Conservation (phyloP, 2,329 filamentous ascomycete species). For the Chaetomiaceae sp. region DNA sequence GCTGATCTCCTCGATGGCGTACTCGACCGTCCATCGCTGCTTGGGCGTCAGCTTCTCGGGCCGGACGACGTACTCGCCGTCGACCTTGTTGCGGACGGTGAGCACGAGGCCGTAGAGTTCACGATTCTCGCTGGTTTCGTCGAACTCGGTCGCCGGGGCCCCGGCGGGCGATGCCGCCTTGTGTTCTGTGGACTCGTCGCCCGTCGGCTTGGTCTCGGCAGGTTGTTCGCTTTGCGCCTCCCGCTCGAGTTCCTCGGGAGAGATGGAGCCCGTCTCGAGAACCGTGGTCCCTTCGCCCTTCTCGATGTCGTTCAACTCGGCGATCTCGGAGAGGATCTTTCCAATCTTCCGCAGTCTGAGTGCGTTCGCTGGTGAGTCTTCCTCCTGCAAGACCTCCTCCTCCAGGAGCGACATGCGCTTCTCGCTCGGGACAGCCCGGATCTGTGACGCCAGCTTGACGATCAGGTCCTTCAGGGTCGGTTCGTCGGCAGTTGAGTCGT, state of each 20-base stretch:
- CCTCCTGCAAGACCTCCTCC: conserved; percentile 16
- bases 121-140: conserved; percentile 8
- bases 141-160: neutral
- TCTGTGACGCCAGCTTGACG: conserved; percentile 43
- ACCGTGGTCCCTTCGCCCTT: neutral
- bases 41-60: conserved; percentile 43
- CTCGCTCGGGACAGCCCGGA: conserved; percentile 34
- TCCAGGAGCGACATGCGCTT: conserved; percentile 1
- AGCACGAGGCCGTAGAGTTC: conserved; percentile 66
- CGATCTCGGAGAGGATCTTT: conserved; percentile 46
- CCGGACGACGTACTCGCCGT: conserved; percentile 58
- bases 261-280: conserved; percentile 6
- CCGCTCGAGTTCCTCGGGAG: conserved; percentile 4
- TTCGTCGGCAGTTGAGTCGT: conserved; percentile 13
- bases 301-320: conserved; percentile 25
- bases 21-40: conserved; percentile 69
- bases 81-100: conserved; percentile 66
- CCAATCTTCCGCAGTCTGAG: conserved; percentile 47
- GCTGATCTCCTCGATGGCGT: conserved; percentile 62
- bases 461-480: conserved; percentile 46
- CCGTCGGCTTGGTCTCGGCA: neutral
- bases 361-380: conserved; percentile 27
- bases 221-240: neutral
- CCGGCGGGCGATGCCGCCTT: neutral
- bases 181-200: neutral